A percentile compares a stretch with the other conserved stretches of the same genome.
These are phyloP conservation scores for Ascochyta rabiei DNA, from an alignment of 2,329 filamentous ascomycete species.

Conservation along the genomic window DNA sequence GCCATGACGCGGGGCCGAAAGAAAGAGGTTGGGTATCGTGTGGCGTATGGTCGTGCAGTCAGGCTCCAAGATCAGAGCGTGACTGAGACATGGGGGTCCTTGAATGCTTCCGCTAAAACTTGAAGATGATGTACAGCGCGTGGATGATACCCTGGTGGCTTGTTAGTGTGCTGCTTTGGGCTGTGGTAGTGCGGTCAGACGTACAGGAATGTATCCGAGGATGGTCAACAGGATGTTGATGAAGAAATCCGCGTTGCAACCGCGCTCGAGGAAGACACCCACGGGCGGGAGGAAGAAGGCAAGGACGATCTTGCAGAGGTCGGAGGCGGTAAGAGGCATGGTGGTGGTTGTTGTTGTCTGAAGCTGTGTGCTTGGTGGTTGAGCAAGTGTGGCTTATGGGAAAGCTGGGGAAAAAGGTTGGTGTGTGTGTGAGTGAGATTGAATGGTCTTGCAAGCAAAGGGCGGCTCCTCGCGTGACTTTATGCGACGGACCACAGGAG, in stretches of 20 bases:
- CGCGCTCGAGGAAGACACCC: conserved; percentile 92
- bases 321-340: conserved; percentile 70
- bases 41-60: conserved; percentile 12
- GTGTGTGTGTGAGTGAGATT: background rate
- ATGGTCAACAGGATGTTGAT: conserved; percentile 89
- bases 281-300: conserved; percentile 88
- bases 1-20: conserved; percentile 4
- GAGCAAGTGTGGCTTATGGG: conserved; percentile 1
- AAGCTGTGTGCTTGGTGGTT: background rate
- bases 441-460: conserved; percentile 11
- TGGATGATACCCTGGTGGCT: conserved; percentile 73
- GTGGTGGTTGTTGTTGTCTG: conserved; percentile 35
- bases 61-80: conserved; percentile 11
- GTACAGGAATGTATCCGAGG: conserved; percentile 64
- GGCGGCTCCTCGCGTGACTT: conserved; percentile 26
- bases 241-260: conserved; percentile 83
- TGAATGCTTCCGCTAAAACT: conserved; percentile 66
- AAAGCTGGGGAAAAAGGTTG: conserved; percentile 3
- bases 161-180: conserved; percentile 24
- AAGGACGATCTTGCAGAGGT: conserved; percentile 83
- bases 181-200: no score
- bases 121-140: conserved; percentile 91
- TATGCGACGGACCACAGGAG: conserved; percentile 30
- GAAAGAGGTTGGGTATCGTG: conserved; percentile 44
- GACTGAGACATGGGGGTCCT: conserved; percentile 10